Percentiles rank a stretch among this genome's conserved stretches.
Conservation (phyloP, 2,329 filamentous ascomycete species). For the Colletotrichum tropicicola region DNA sequence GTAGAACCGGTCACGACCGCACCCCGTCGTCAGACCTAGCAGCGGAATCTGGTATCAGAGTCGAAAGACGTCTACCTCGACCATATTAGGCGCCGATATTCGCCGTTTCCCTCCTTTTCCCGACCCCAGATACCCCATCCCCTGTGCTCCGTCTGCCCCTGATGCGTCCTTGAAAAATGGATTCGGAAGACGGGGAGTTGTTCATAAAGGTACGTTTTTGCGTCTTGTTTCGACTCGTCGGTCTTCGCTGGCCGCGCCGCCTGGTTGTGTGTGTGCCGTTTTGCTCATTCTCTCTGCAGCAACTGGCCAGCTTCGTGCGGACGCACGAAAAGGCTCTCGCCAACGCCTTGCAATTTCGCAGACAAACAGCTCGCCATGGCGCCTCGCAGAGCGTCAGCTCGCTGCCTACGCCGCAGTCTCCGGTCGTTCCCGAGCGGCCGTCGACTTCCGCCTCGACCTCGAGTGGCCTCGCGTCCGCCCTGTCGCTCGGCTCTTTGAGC, state of each 20-base stretch:
- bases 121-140: constrained; percentile 29
- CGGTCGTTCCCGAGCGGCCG: constrained; percentile 66
- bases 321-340: constrained; percentile 97
- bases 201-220: constrained; percentile 78
- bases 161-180: constrained; percentile 73
- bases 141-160: constrained; percentile 34
- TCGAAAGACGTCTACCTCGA: constrained; percentile 18
- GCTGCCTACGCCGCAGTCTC: constrained; percentile 61
- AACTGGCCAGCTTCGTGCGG: constrained; percentile 94
- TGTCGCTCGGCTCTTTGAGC: constrained; percentile 85
- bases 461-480: constrained; percentile 80
- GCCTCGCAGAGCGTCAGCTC: constrained; percentile 72
- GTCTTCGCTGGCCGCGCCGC: background rate
- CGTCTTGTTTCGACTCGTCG: background rate
- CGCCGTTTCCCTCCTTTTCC: constrained; percentile 22
- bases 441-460: constrained; percentile 75
- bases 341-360: constrained; percentile 89
- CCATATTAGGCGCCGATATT: constrained; percentile 22
- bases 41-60: constrained; percentile 8
- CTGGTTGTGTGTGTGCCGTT: background rate
- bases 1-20: constrained; percentile 22
- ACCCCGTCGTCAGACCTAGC: constrained; percentile 16
- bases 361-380: constrained; percentile 76
- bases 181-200: constrained; percentile 88
- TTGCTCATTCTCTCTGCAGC: constrained; percentile 60